phyloP scores from a whole-genome alignment of 257 asterid species.

The Solanum habrochaites region DNA sequence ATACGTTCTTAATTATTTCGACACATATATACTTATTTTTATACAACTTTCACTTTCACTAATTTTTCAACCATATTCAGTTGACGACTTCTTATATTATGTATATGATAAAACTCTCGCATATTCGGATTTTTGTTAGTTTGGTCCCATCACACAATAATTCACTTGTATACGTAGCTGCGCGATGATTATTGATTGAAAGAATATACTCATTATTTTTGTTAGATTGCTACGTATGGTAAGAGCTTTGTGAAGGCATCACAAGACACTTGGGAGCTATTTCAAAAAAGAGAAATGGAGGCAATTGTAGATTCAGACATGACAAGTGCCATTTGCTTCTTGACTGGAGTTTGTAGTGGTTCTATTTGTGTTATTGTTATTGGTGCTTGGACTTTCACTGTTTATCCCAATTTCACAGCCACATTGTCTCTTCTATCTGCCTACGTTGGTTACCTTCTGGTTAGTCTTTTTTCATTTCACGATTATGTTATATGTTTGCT shows the following conservation, averaged over 20 bases:
- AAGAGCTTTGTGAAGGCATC: slow-evolving; percentile 82
- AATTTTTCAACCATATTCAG: background rate
- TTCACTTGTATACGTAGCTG: background rate
- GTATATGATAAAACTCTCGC: background rate
- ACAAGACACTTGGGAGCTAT: slow-evolving; percentile 91
- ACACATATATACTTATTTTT: background rate
- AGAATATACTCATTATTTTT: background rate
- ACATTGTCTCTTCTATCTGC: slow-evolving; percentile 64
- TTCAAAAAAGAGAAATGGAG: slow-evolving; percentile 62
- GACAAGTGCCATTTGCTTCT: slow-evolving; percentile 84
- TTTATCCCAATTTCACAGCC: slow-evolving; percentile 57
- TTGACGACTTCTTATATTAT: background rate
- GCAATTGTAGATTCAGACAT: slow-evolving; percentile 81
- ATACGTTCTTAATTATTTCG: background rate
- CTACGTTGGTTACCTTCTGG: slow-evolving; percentile 93
- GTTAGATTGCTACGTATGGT: slow-evolving; percentile 89
- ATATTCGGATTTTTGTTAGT: background rate
- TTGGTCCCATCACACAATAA: background rate
- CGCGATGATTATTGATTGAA: background rate
- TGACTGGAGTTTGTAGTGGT: slow-evolving; percentile 89
- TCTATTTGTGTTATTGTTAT: slow-evolving; percentile 76
- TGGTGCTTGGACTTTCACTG: slow-evolving; percentile 71
- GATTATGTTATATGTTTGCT: background rate
- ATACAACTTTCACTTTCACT: background rate
- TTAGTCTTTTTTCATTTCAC: slow-evolving; percentile 12